Base-by-base conservation (phyloP, 1,284 basidiomycete genomes). In the Cerrena zonata region DNA sequence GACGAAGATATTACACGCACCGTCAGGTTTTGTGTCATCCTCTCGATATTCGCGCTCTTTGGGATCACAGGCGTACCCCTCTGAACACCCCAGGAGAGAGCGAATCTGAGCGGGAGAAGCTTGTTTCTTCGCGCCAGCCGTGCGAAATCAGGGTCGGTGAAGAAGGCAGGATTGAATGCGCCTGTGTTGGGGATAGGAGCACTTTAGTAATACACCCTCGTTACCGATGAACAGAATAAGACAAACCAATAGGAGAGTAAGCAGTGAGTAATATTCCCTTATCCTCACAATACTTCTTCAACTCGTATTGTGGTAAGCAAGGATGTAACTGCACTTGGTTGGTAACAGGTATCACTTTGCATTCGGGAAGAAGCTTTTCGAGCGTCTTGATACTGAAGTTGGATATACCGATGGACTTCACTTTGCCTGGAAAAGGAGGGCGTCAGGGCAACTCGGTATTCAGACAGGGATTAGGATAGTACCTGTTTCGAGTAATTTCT, bases 271-370 rank as follows among this genome's bases (percentile, higher is more conserved):
- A 53, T 53, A 89, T 87, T n/a, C 77, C 77, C 54, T 80, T 76
- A 37, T 65, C 57, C 27, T 76, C 66, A 63, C 83, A 86, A 64
- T 75, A 84, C 30, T 68, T 58, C 51, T 78, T 69, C 12, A 87
- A 70, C 18, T 81, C 74, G 52, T 73, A 65, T 54, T 84, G 77
- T 0, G 80, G 79, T 18, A 78, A 70, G 54, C 68, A 77, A 2
- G 81, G 79, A 58, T 84, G 82, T 26, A 78, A 54, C 65, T 84
- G 80, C 25, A 84, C 75, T 65, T 86, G 84, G 65, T 87, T 86
- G 12, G 73, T 73, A 2, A 76, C 82, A 0, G 84, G 85, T 0
- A 79, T 64, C 36, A 84, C 63, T 1, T 49, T 58, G 41, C 61
- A 65, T 27, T 71, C 57, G 4, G 63, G 59, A 7, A 80, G 66